Base-by-base conservation (phyloP, 768 basidiomycete genomes). In the Podaxis rugospora region DNA sequence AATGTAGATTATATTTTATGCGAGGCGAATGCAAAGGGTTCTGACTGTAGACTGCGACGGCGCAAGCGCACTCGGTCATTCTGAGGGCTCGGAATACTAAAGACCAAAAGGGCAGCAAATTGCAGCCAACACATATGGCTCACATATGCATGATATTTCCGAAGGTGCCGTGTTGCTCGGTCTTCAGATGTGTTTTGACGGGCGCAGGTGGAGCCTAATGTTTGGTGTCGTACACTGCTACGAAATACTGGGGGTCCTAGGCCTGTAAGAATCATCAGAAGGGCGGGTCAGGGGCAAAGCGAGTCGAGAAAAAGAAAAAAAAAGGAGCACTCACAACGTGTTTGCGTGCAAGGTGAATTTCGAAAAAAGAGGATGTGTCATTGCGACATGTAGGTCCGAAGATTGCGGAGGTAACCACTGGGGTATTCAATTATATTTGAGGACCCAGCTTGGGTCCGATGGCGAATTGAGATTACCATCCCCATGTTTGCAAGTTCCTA, bases 151-250 rank as follows among this genome's bases (percentile, higher is more conserved):
- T 21, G 18, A 21, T 49, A 21, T 49, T 23, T 42, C 57, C 57
- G 57, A 49, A 18, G 23, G 11, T 35, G 57, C 57, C 57, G 57
- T 57, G 57, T 25, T 57, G 57, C 46, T 57, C 57, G 57, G 57
- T 57, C 10, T 37, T 54, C 50, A 23, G n/a, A 10, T 21, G 13
- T 10, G 21, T 49, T 3, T 46, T 49, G 47, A 25, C 47, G 23
- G 47, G 47, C 16, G 16, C 42, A n/a, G 14, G 16, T n/a, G 42
- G 42, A 44, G n/a, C 42, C n/a, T 44, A 44, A 4, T 7, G 5
- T 14, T 44, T 44, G 42, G n/a, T 44, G 42, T 44, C 42, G 42
- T 13, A 16, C 16, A 44, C 42, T 44, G 5, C 42, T n/a, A 44
- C 42, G 18, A 18, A 25, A 37, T 35, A 18, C 35, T 37, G 52